Base-by-base conservation (phyloP, 345 rosid species). In the Dimocarpus longan region DNA sequence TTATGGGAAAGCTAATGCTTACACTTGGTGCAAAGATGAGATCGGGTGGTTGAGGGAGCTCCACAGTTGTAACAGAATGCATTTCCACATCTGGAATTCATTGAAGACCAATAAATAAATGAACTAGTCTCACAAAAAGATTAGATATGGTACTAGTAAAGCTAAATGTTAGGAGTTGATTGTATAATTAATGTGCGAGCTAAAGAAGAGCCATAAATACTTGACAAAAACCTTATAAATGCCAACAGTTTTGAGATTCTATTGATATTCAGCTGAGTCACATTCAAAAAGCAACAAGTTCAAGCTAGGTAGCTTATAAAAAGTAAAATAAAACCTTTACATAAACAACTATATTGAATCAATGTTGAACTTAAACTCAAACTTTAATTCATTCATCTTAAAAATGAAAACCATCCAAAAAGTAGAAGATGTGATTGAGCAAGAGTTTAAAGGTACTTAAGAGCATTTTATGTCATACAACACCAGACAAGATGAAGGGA, bases 11-110 rank as follows among this genome's bases (percentile, higher is more conserved):
- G 66, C 67, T 60, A 84, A 64, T 71, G 39, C 54, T 46, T 66
- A 68, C 89, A 84, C 0, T 24, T 15, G 8, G 42, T 3, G 66
- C 88, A 87, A 62, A 42, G 84, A 62, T 82, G 87, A n/a, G 71
- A 8, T 11, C 0, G 1, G 6, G 44, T 57, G 54, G 75, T 16
- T 37, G 22, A 28, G 12, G 48, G 56, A 43, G 74, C 19, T 78
- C 86, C 87, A 76, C 93, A 90, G 3, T 48, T 69, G 84, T 87
- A 90, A 63, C 91, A 87, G 78, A 88, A 88, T 54, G 82, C 87
- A 48, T 75, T 66, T 11, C 86, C 87, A 72, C 91, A 90, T 79
- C 91, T 88, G 78, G 24, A 19, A 74, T 28, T 9, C 28, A 60
- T 5, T 7, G 40, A 68, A 4, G 44, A 32, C 5, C 18, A 60